Conservation (phyloP, 345 rosid genomes). For the Eucalyptus sp. region DNA sequence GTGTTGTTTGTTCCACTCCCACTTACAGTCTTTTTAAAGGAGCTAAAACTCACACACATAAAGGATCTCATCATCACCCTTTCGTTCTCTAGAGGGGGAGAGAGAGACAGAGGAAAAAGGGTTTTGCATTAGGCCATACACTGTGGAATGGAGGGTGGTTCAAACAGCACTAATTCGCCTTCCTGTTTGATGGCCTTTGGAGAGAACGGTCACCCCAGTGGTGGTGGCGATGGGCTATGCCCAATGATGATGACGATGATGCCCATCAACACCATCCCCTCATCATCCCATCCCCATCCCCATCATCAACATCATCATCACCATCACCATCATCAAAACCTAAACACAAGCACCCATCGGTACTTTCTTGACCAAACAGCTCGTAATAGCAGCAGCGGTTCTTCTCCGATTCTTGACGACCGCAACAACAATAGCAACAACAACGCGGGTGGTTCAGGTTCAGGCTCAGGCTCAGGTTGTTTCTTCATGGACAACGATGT, state of each 20-base stretch:
- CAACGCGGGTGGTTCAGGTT: not conserved
- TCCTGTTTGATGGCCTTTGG: slow-evolving; percentile 63
- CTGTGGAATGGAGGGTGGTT: slow-evolving; percentile 54
- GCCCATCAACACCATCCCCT: slow-evolving; percentile 7
- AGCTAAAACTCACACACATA: not conserved
- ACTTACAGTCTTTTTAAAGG: not conserved
- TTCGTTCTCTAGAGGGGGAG: not conserved
- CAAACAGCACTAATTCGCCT: slow-evolving; percentile 38
- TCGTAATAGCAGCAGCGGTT: slow-evolving; percentile 2
- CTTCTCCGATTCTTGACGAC: slow-evolving; percentile 34
- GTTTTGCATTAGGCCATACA: not conserved
- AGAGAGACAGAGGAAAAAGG: not conserved
- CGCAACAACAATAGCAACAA: not conserved
- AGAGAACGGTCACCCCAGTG: slow-evolving; percentile 31
- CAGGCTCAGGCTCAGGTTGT: slow-evolving; percentile 7
- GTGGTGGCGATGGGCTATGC: slow-evolving; percentile 26
- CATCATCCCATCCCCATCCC: slow-evolving; percentile 12
- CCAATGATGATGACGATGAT: slow-evolving; percentile 57
- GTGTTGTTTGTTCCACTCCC: not conserved
- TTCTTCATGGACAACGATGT: slow-evolving; percentile 58
- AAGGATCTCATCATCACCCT: not conserved
- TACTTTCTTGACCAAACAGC: slow-evolving; percentile 24
- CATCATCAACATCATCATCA: slow-evolving; percentile 1
- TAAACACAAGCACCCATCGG: slow-evolving; percentile 8
- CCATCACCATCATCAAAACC: slow-evolving; percentile 17